Evolutionary conservation across 768 basidiomycete species (phyloP).

Genomic region (Kwoniella pini): DNA sequence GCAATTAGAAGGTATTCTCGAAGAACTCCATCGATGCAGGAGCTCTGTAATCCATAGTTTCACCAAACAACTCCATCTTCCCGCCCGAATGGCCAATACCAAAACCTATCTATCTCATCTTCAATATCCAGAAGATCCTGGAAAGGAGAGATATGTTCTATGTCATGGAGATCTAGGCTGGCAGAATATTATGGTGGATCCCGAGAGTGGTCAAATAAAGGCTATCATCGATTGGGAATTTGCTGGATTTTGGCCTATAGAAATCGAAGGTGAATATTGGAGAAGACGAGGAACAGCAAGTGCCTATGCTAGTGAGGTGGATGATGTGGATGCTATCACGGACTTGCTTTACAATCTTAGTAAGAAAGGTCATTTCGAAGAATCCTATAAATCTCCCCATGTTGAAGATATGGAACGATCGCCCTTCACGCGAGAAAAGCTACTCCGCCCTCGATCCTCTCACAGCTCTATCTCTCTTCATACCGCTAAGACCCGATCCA

Average conservation of each 20-base stretch:
- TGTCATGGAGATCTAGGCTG: constrained; percentile 24
- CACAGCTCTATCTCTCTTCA: no score
- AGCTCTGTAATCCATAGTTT: not conserved
- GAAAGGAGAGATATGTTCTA: constrained; percentile 7
- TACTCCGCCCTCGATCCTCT: no score
- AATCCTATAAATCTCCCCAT: no score
- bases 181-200: constrained; percentile 20
- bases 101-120: not conserved
- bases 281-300: not conserved
- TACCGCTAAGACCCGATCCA: no score
- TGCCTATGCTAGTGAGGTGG: not conserved
- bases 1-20: constrained; percentile 4
- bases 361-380: not conserved
- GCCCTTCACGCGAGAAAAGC: no score
- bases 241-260: constrained; percentile 24
- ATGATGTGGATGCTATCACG: not conserved
- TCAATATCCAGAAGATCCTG: constrained; percentile 3
- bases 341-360: constrained; percentile 1
- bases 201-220: constrained; percentile 10
- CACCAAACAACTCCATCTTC: constrained; percentile 6
- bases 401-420: no score
- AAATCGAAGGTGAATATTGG: constrained; percentile 20
- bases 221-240: constrained; percentile 26
- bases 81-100: not conserved
- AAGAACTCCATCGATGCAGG: not conserved